Conservation (phyloP, 2,329 filamentous ascomycete genomes). For the Colletotrichum lupini region DNA sequence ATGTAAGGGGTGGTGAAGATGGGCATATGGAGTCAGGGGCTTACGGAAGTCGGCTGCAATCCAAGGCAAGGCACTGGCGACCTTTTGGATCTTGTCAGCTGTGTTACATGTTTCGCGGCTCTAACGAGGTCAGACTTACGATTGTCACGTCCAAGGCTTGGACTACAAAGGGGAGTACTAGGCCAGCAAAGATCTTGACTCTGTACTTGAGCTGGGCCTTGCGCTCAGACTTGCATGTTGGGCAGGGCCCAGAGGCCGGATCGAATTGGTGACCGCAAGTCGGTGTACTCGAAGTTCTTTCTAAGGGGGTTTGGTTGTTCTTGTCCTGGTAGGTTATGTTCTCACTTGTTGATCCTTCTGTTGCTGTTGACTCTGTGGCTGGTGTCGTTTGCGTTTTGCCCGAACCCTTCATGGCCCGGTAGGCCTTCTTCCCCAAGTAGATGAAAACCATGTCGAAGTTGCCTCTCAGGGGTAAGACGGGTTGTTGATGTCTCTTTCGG, state of each 20-base stretch:
- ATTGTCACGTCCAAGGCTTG: conserved; percentile 74
- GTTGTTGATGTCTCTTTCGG: background rate
- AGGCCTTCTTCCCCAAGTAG: conserved; percentile 28
- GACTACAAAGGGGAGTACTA: conserved; percentile 70
- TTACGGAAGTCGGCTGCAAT: conserved; percentile 71
- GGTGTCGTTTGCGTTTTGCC: background rate
- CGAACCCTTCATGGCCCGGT: conserved; percentile 8
- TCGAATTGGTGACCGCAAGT: conserved; percentile 20
- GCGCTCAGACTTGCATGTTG: conserved; percentile 47
- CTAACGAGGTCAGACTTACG: conserved; percentile 38
- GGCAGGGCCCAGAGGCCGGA: conserved; percentile 37
- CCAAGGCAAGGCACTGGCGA: conserved; percentile 53
- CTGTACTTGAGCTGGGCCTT: conserved; percentile 55
- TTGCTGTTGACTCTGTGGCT: background rate
- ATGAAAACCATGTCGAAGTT: conserved; percentile 21
- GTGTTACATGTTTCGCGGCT: background rate
- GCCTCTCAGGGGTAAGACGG: background rate
- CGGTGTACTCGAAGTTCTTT: background rate
- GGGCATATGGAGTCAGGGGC: conserved; percentile 10
- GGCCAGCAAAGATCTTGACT: conserved; percentile 68
- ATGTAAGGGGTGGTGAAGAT: background rate
- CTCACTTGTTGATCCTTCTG: background rate
- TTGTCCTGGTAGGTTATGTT: background rate
- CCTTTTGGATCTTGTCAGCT: conserved; percentile 36
- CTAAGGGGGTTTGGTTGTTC: background rate